Evolutionary conservation across 805 yeast species (phyloP).

Genomic region (Ogataea polymorpha): DNA sequence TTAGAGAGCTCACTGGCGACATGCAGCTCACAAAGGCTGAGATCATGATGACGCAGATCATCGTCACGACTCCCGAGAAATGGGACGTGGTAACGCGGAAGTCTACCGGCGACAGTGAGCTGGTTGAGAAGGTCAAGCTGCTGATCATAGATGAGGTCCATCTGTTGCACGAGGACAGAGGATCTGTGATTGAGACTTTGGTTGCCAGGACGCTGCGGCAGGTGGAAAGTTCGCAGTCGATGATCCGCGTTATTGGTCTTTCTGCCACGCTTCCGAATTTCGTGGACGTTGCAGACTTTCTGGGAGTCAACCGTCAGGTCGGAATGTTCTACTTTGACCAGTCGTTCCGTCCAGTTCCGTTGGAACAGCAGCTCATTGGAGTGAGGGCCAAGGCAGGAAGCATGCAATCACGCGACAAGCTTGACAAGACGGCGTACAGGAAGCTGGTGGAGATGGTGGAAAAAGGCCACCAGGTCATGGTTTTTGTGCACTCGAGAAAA

Average conservation of each 20-base stretch:
- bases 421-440: slow-evolving; percentile 74
- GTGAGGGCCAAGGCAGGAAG: slow-evolving; percentile 84
- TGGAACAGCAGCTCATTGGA: slow-evolving; percentile 84
- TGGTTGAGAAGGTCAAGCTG: slow-evolving; percentile 78
- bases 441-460: slow-evolving; percentile 65
- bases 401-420: slow-evolving; percentile 62
- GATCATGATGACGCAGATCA: slow-evolving; percentile 76
- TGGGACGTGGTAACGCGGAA: slow-evolving; percentile 98
- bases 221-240: slow-evolving; percentile 89
- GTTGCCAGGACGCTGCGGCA: slow-evolving; percentile 94
- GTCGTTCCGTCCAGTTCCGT: slow-evolving; percentile 89
- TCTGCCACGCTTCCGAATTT: slow-evolving; percentile 93
- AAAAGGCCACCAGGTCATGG: slow-evolving; percentile 87
- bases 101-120: slow-evolving; percentile 81
- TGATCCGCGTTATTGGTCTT: slow-evolving; percentile 90
- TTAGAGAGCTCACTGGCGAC: slow-evolving; percentile 89
- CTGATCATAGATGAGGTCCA: slow-evolving; percentile 96
- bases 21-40: slow-evolving; percentile 87
- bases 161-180: slow-evolving; percentile 94
- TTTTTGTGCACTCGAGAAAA: slow-evolving; percentile 92
- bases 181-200: slow-evolving; percentile 92
- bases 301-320: slow-evolving; percentile 82
- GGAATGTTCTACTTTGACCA: slow-evolving; percentile 96
- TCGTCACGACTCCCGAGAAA: slow-evolving; percentile 93
- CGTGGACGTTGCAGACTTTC: slow-evolving; percentile 89